Conservation (phyloP, 768 basidiomycete species). For the Mycena sanguinolenta region DNA sequence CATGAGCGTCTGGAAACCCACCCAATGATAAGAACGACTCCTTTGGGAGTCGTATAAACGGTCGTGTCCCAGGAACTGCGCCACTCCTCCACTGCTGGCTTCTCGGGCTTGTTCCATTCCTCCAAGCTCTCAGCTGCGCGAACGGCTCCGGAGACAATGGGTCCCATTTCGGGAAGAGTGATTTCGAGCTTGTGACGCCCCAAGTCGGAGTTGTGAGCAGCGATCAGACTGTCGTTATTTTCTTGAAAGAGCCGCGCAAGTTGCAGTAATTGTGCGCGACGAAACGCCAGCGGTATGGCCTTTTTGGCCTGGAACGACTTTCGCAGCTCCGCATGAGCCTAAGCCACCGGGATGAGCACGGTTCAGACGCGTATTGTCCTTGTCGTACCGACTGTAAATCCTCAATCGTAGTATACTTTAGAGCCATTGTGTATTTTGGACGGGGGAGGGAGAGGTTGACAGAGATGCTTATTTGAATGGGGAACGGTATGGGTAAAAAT, state of each 20-base stretch:
- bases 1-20: neutral
- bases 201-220: conserved; percentile 7
- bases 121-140: conserved; percentile 18
- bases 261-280: conserved; percentile 20
- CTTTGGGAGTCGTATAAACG: conserved; percentile 18
- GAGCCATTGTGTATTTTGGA: neutral
- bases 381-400: neutral
- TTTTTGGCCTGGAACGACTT: conserved; percentile 16
- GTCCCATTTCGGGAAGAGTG: conserved; percentile 9
- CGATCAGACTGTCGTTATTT: neutral
- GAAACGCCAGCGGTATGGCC: conserved; percentile 3
- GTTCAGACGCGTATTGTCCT: neutral
- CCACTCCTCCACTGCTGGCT: conserved; percentile 16
- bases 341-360: neutral
- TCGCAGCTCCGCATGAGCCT: conserved; percentile 16
- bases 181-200: conserved; percentile 16
- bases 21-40: conserved; percentile 18
- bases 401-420: neutral
- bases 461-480: neutral
- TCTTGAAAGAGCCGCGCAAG: conserved; percentile 23
- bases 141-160: conserved; percentile 18
- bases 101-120: conserved; percentile 30
- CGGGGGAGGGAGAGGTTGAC: neutral
- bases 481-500: too few species aligned
- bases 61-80: conserved; percentile 23